A percentile compares a stretch with the other conserved stretches of the same genome.
These are phyloP conservation scores for Thelonectria blattea DNA, from an alignment of 2,329 filamentous ascomycete genomes.

Conservation along the genomic window DNA sequence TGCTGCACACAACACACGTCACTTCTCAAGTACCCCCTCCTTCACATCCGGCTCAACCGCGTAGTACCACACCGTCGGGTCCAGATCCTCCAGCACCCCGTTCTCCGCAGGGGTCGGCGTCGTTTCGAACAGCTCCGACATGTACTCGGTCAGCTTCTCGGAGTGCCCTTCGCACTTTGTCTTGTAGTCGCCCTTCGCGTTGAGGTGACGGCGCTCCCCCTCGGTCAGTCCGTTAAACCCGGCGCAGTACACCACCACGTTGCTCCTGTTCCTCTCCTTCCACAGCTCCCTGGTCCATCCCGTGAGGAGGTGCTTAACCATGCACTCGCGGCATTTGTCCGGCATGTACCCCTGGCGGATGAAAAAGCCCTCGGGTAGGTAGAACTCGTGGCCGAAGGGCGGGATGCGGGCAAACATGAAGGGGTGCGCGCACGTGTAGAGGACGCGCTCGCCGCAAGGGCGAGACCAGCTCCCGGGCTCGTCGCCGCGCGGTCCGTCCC, in stretches of 20 bases:
- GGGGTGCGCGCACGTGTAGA: slow-evolving; percentile 26
- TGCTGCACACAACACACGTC: not conserved
- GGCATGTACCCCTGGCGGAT: not conserved
- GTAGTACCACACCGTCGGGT: not conserved
- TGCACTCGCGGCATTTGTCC: slow-evolving; percentile 24
- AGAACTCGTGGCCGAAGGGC: not conserved
- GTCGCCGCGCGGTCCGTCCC: slow-evolving; percentile 17
- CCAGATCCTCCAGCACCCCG: not conserved
- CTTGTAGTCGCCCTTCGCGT: not conserved
- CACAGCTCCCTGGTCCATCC: slow-evolving; percentile 17
- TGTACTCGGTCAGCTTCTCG: not conserved
- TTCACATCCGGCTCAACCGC: not conserved
- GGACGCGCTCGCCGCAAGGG: slow-evolving; percentile 24
- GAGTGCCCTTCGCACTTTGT: not conserved
- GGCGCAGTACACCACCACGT: slow-evolving; percentile 11
- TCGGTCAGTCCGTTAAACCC: slow-evolving; percentile 6
- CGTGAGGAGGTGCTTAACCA: slow-evolving; percentile 9
- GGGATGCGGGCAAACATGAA: not conserved
- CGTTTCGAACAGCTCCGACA: slow-evolving; percentile 6
- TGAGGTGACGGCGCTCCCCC: not conserved
- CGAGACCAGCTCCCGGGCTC: slow-evolving; percentile 15
- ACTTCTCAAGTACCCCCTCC: not conserved
- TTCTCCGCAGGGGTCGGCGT: slow-evolving; percentile 10
- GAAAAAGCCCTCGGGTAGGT: slow-evolving; percentile 13
- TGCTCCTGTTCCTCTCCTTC: not conserved